Evolutionary conservation across 2,329 filamentous ascomycete genomes (phyloP), one percentile per base, ranked within the genome.

Genomic region (Beauveria caledonica): DNA sequence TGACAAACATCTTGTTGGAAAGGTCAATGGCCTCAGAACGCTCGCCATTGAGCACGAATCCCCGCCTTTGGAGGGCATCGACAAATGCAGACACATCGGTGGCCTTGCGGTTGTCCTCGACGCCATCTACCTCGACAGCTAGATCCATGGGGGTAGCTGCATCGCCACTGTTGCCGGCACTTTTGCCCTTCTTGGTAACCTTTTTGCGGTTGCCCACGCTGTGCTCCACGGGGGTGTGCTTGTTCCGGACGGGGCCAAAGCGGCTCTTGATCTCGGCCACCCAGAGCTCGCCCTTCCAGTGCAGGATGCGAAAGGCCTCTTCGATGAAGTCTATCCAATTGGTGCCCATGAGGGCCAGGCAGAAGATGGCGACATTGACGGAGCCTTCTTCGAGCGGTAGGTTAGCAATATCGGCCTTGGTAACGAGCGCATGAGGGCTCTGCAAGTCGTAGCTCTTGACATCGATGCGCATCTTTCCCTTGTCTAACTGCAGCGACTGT

Each of bases 281-380:
- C 94, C 94, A 99, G 58, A 96, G 86, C 78, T 99, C 94, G 66
- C 94, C 94, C 70, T 94, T 93, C 83, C 92, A 92, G 70, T 91
- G 88, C 63, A 99, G 82, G 56, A 97, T 81, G 58, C 94, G 87
- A 78, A 91, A 96, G 15, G 93, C 93, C 77, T 99, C 94, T 75
- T 97, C 94, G 68, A 99, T 84, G 72, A 99, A 97, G 67, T 91
- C 87, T 58, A 96, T 83, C 93, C 94, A 99, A 77, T 99, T 99
- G 60, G 94, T 99, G 70, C 94, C 94, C 94, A 99, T 99, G 62
- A 99, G 84, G 54, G 93, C 94, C 36, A 99, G 82, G 73, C 94
- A 99, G 79, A 97, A 97, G 66, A 99, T 87, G 53, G 90, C 90
- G 5, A 99, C 81, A 72, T 99, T 92, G 63, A 92, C 86, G 63